phyloP scores from a whole-genome alignment of 495 filamentous ascomycete species.

The Penicillium longicatenatum region DNA sequence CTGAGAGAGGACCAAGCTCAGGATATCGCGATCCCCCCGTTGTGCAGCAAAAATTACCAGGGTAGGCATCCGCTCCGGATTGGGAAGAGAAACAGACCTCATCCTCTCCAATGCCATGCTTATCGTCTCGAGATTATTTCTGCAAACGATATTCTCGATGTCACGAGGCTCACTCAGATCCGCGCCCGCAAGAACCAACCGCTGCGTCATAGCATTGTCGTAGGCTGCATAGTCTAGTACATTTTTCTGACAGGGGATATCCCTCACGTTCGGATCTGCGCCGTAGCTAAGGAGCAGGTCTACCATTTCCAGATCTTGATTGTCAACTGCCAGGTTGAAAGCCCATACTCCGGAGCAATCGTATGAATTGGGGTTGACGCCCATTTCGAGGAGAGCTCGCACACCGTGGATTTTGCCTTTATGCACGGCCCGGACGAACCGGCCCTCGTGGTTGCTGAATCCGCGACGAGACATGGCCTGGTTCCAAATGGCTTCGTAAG shows the following conservation, averaged over 20 bases:
- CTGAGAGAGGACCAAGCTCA: background rate
- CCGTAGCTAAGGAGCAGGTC: background rate
- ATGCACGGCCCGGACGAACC: background rate
- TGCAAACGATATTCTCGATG: background rate
- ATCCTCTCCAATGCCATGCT: background rate
- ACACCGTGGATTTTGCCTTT: background rate
- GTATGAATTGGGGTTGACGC: background rate
- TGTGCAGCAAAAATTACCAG: background rate
- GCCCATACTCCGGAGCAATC: background rate
- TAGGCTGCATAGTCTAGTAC: background rate
- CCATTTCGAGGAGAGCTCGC: background rate
- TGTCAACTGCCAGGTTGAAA: background rate
- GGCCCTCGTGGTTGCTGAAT: background rate
- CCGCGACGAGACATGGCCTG: no score
- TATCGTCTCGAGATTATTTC: background rate
- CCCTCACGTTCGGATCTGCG: background rate
- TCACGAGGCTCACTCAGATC: background rate
- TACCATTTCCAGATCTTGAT: background rate
- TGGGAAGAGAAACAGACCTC: background rate
- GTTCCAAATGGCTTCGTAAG: no score
- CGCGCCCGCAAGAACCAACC: background rate
- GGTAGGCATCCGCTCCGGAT: background rate
- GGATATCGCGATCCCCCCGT: background rate
- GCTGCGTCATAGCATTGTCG: background rate
- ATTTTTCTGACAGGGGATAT: background rate